Evolutionary conservation across 2,329 filamentous ascomycete genomes (phyloP), one percentile per base, ranked within the genome.

Genomic region (Tolypocladium cylindrosporum): DNA sequence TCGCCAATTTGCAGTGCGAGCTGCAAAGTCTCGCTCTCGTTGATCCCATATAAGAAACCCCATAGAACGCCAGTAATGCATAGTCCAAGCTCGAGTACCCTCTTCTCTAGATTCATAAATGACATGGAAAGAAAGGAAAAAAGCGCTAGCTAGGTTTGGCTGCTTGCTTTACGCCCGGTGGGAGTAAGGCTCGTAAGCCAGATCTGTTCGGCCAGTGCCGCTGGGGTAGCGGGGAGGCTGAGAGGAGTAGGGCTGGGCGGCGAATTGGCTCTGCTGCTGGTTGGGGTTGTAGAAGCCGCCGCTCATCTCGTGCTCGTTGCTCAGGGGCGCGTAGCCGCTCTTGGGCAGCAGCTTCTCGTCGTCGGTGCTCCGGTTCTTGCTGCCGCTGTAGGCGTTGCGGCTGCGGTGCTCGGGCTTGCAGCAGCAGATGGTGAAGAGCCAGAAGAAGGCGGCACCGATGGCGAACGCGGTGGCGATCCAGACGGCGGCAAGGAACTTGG

Each of bases 391-490:
- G 51, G 41, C 51, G 37, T 31, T 72, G 63, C 65, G 62, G 59
- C 62, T 61, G 61, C 66, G 63, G 57, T 61, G 62, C 58, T 74
- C 72, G 16, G 72, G 72, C 66, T 90, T 90, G 65, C 92, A 96
- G 84, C 92, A 97, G 87, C 93, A 97, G 67, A 89, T 83, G 72
- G 86, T 90, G 72, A 95, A 84, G 68, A 92, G 77, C 93, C 94
- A 97, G 87, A 97, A 97, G 69, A 96, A 75, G 62, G 83, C 84
- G 9, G 88, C 87, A 48, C 73, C 89, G 40, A 94, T 70, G 61
- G 88, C 87, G 69, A 95, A 91, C 36, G 83, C 89, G 43, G 87
- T 87, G 50, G 86, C 87, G 60, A 97, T 78, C 90, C 92, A 97
- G 66, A 88, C 83, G 24, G 85, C 75, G 41, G 80, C 80, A 57